Base-by-base conservation (phyloP, 371 early-diverging fungal genomes). In the Lichtheimia corymbifera region DNA sequence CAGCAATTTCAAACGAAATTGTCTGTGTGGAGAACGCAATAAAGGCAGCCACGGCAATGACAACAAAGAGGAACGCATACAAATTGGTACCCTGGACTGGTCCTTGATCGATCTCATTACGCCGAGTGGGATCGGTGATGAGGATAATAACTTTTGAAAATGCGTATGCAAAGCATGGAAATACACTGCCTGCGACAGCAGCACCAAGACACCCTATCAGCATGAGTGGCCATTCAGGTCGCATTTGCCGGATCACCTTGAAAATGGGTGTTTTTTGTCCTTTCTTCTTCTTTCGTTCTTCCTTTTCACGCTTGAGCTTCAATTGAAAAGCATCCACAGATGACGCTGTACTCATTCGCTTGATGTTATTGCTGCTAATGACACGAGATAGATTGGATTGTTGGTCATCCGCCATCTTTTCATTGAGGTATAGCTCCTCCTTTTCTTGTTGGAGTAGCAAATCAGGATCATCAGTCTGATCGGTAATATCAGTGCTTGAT, bases 51-150 rank as follows among this genome's bases (percentile, higher is more conserved):
- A 82, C 62, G 35, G 82, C 88, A 60, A 89, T 56, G 20, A 91
- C 63, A 22, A 89, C 72, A 67, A 97, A 95, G 71, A 91, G 78
- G 49, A 93, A 81, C 1, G 93, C 81, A 72, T 88, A 96, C 40
- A 92, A 84, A 50, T 87, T 84, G 54, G 88, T 80, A 27, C 85
- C 83, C 50, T 70, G 59, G 30, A 79, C 68, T 40, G 74, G 74
- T 3, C 74, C 76, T 45, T 67, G 68, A 59, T 66, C 55, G 42
- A 57, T 49, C n/a, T 30, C 11, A 27, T 47, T 50, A 14, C 30
- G 44, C 28, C 44, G 24, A 4, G 44, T 40, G 5, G 61, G 57
- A 17, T 53, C 55, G 6, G 84, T 64, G 52, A 65, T 42, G 7
- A 62, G 28, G n/a, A 45, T 52, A 17, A 79, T 64, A 4, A 82